phyloP scores from a whole-genome alignment of 306 rosid species.

The Quercus rubra region DNA sequence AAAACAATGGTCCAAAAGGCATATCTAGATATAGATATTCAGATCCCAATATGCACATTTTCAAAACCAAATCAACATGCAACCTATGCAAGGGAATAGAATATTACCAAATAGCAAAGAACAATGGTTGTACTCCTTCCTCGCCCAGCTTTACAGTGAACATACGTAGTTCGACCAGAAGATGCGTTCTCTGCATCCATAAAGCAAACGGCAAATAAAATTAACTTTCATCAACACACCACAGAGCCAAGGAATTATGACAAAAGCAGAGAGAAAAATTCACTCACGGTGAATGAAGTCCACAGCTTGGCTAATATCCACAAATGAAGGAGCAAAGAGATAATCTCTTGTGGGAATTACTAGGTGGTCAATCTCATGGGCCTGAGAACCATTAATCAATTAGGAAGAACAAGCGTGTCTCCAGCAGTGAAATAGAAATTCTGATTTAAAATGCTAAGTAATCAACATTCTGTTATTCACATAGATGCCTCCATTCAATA shows the following conservation, averaged over 20 bases:
- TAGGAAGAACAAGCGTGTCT: conserved; percentile 9
- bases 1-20: background rate
- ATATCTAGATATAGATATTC: background rate
- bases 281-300: conserved; percentile 85
- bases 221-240: background rate
- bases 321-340: conserved; percentile 89
- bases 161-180: conserved; percentile 79
- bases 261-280: background rate
- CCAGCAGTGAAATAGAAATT: background rate
- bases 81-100: background rate
- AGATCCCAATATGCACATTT: background rate
- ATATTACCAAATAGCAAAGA: conserved; percentile 90
- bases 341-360: conserved; percentile 96
- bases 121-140: conserved; percentile 98
- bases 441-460: background rate
- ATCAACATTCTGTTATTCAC: background rate
- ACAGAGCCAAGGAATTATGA: conserved; percentile 2
- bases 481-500: background rate
- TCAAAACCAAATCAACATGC: background rate
- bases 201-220: background rate
- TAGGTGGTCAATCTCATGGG: conserved; percentile 86
- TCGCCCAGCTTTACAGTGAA: conserved; percentile 97
- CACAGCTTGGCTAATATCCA: conserved; percentile 78
- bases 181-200: conserved; percentile 51
- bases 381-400: conserved; percentile 49